Base-by-base conservation (phyloP, 306 rosid genomes). In the Vicia faba region DNA sequence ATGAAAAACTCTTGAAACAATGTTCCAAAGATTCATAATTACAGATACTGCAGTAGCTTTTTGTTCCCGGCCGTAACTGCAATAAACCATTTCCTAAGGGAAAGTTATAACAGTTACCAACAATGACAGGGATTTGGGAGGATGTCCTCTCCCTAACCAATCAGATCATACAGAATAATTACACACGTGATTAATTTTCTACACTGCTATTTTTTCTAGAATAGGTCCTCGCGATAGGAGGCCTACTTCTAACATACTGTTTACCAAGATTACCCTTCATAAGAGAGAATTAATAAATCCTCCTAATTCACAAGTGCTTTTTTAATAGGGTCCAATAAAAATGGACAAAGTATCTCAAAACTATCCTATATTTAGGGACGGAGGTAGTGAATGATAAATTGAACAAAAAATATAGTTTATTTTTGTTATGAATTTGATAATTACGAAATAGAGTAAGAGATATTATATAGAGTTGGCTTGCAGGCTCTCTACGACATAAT, bases 91-190 rank as follows among this genome's bases (percentile, higher is more conserved):
- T n/a, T n/a, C n/a, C n/a, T n/a, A n/a, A n/a, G n/a, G n/a, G 10
- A n/a, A 46, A 14, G 36, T 5, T 31, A 31, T 2, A 31, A 31
- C 7, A 31, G 36, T 31, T 31, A 31, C 51, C 7, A 14, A 14
- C 51, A 45, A 45, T 45, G 19, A 45, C 18, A 45, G 50, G 50
- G 50, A 45, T 45, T 44, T 14, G 19, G n/a, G 50, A 44, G 51
- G 19, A 45, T 45, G 51, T 14, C 51, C 5, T 5, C 36, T 5
- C 36, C 36, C 36, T 45, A 45, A 45, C 2, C 18, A 45, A 45
- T 15, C 51, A 45, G 19, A 13, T 14, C 7, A 5, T n/a, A 45
- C n/a, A n/a, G n/a, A n/a, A 45, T 14, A 14, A 45, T 44, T 44
- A 44, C 19, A 44, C 14, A 12, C 50, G 4, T 2, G 0, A 5